Evolutionary conservation across 1,284 basidiomycete species (phyloP).

Genomic region (Agroathelia rolfsii): DNA sequence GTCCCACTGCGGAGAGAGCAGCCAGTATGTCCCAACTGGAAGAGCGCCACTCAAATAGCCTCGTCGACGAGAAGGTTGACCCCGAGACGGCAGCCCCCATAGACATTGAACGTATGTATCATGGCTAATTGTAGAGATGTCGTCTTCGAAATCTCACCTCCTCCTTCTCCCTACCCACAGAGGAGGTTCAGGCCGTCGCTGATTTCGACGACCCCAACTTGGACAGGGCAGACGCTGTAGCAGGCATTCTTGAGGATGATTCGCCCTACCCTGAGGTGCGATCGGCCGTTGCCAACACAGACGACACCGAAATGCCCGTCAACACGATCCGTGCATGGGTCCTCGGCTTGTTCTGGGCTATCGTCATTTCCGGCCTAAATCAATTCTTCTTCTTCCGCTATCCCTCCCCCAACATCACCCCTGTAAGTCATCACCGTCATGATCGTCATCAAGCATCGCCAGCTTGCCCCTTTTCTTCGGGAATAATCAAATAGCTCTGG

Average conservation of each 20-base stretch:
- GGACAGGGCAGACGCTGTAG: constrained; percentile 1
- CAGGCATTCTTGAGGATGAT: constrained; percentile 6
- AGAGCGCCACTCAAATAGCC: too few relatives aligned
- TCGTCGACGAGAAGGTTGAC: too few relatives aligned
- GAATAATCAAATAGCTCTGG: not conserved
- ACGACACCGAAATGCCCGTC: constrained; percentile 5
- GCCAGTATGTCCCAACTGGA: too few relatives aligned
- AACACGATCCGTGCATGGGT: constrained; percentile 1
- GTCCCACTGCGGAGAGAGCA: too few relatives aligned
- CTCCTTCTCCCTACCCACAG: too few relatives aligned
- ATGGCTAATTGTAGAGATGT: too few relatives aligned
- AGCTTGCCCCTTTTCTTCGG: too few relatives aligned
- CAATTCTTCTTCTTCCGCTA: constrained; percentile 65
- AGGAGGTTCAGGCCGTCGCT: not conserved
- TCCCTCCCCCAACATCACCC: constrained; percentile 37
- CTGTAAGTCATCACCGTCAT: constrained; percentile 11
- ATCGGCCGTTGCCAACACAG: constrained; percentile 11
- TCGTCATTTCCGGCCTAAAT: constrained; percentile 45
- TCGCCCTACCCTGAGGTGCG: constrained; percentile 10
- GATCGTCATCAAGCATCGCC: too few relatives aligned
- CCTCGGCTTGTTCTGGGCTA: constrained; percentile 35
- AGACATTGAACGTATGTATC: too few relatives aligned
- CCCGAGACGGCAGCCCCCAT: too few relatives aligned
- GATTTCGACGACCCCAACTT: constrained; percentile 4
- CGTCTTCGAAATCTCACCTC: too few relatives aligned